Conservation (phyloP, 352 stramenopile genomes). For the Sclerospora graminicola region DNA sequence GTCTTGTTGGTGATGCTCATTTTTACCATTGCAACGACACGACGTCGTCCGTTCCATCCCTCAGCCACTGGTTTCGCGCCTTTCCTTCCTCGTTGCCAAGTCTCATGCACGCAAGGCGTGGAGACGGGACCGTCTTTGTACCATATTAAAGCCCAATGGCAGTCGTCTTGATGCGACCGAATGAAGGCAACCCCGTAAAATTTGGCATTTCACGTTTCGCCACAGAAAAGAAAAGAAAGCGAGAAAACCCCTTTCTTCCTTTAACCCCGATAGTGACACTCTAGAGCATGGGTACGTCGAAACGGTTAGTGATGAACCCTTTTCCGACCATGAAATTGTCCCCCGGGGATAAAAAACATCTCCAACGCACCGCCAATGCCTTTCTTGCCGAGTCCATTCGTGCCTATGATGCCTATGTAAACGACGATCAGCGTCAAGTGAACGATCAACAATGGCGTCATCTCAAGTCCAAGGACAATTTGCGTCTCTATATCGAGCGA, state of each 20-base stretch:
- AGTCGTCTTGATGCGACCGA: constrained; percentile 21
- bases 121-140: constrained; percentile 10
- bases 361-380: constrained; percentile 18
- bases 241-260: not conserved
- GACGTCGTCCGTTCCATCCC: too few relatives aligned
- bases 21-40: too few relatives aligned
- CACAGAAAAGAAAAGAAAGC: constrained; percentile 2
- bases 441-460: constrained; percentile 36
- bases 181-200: constrained; percentile 7
- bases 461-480: constrained; percentile 22
- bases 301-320: constrained; percentile 25
- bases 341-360: constrained; percentile 17
- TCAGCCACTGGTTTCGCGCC: too few relatives aligned
- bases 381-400: constrained; percentile 20
- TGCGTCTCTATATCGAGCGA: constrained; percentile 22
- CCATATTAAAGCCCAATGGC: constrained; percentile 10
- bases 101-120: constrained; percentile 7
- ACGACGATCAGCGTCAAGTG: constrained; percentile 13
- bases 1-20: too few relatives aligned
- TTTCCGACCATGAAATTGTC: constrained; percentile 27
- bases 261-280: not conserved
- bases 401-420: constrained; percentile 18
- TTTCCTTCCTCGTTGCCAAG: constrained; percentile 12
- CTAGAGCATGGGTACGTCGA: constrained; percentile 17
- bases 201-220: constrained; percentile 5